phyloP scores from a whole-genome alignment of 257 asterid species.

The Osmanthus fragrans region DNA sequence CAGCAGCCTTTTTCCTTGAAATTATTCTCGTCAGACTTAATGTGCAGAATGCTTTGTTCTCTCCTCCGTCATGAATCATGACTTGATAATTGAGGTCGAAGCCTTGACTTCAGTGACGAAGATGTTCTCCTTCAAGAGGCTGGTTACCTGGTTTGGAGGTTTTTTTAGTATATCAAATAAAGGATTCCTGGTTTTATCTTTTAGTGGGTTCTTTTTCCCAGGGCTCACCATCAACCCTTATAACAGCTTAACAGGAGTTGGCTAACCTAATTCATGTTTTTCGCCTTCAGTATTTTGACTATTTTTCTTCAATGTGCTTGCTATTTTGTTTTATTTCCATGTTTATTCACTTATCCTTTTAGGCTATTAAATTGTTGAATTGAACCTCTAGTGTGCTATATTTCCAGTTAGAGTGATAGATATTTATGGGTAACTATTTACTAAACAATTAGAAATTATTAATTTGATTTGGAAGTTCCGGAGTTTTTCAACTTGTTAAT shows the following conservation, averaged over 20 bases:
- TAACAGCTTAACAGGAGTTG: constrained; percentile 28
- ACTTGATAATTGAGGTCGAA: constrained; percentile 39
- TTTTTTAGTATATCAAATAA: constrained; percentile 16
- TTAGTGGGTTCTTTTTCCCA: not conserved
- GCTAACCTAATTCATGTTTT: constrained; percentile 23
- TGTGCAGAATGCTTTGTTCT: constrained; percentile 38
- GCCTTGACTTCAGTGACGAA: constrained; percentile 26
- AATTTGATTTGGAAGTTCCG: not conserved
- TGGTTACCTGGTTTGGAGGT: constrained; percentile 35
- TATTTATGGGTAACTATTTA: not conserved
- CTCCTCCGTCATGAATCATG: constrained; percentile 41
- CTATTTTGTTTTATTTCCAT: not conserved
- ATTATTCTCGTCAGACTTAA: constrained; percentile 44
- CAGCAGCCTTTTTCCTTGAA: constrained; percentile 30
- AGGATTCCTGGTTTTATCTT: constrained; percentile 13
- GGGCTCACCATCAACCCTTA: constrained; percentile 18
- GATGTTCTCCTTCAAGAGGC: constrained; percentile 32
- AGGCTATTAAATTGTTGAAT: not conserved
- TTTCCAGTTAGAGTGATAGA: not conserved
- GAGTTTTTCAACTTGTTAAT: not conserved
- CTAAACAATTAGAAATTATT: not conserved
- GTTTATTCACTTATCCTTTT: constrained; percentile 1
- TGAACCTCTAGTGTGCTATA: not conserved
- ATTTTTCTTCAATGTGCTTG: constrained; percentile 14
- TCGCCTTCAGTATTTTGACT: constrained; percentile 7